These are phyloP conservation scores for Trichosporon ovoides DNA, from an alignment of 1,284 basidiomycete species.

Conservation along the genomic window DNA sequence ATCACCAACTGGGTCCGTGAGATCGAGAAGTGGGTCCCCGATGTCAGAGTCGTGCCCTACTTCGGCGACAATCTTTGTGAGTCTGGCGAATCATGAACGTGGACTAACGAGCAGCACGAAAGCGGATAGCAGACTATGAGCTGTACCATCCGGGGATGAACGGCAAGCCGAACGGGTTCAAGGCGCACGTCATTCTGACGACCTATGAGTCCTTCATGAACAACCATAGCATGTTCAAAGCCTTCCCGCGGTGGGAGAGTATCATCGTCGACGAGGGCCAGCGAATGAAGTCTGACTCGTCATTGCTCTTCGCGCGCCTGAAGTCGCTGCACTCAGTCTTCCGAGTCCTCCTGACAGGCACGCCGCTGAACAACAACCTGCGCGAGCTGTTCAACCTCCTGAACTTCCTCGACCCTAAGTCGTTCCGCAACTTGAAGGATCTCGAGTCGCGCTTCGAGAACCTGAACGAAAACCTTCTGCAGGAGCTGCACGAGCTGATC, in stretches of 20 bases:
- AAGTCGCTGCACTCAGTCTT: slow-evolving; percentile 73
- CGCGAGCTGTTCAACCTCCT: slow-evolving; percentile 91
- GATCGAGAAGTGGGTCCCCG: slow-evolving; percentile 86
- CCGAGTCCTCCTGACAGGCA: slow-evolving; percentile 88
- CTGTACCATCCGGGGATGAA: slow-evolving; percentile 58
- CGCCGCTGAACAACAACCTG: slow-evolving; percentile 94
- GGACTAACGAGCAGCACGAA: slow-evolving; percentile 56
- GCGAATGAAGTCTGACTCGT: slow-evolving; percentile 65
- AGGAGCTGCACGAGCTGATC: slow-evolving; percentile 67
- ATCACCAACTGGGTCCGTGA: slow-evolving; percentile 58
- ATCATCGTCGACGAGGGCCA: slow-evolving; percentile 83
- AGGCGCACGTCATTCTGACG: slow-evolving; percentile 72
- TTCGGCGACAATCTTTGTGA: slow-evolving; percentile 57
- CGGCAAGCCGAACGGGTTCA: slow-evolving; percentile 41
- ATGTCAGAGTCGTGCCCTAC: slow-evolving; percentile 43
- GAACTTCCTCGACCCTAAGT: slow-evolving; percentile 76
- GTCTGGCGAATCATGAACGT: slow-evolving; percentile 9
- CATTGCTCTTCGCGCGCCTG: slow-evolving; percentile 74
- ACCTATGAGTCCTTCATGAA: slow-evolving; percentile 77
- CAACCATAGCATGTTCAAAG: slow-evolving; percentile 74
- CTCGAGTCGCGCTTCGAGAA: slow-evolving; percentile 65
- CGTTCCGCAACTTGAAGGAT: slow-evolving; percentile 61
- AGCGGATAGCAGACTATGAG: slow-evolving; percentile 76
- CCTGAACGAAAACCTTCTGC: slow-evolving; percentile 69
- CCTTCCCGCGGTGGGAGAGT: slow-evolving; percentile 81